phyloP scores from a whole-genome alignment of 306 rosid species.

The Trichosanthes cucumerina region DNA sequence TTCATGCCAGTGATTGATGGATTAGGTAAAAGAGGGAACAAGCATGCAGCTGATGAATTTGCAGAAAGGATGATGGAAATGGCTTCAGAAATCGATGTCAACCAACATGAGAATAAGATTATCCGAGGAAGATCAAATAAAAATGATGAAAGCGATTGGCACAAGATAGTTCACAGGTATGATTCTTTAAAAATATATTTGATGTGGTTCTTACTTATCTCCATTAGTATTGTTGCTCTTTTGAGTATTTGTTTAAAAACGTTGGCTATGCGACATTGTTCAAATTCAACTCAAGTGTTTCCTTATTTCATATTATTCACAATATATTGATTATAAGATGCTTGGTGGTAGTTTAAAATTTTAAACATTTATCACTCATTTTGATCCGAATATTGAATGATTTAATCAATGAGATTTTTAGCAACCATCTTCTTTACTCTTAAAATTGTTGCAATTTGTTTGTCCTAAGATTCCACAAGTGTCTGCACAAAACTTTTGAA shows the following conservation, averaged over 20 bases:
- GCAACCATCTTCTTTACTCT: neutral
- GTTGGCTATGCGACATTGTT: conserved; percentile 1
- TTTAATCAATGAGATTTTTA: neutral
- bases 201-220: conserved; percentile 10
- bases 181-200: neutral
- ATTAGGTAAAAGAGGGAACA: conserved; percentile 63
- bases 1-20: conserved; percentile 79
- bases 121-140: conserved; percentile 25
- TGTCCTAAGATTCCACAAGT: neutral
- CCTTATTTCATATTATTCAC: neutral
- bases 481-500: neutral
- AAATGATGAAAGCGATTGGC: conserved; percentile 49
- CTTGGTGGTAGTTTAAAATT: neutral
- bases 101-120: conserved; percentile 20
- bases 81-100: conserved; percentile 41
- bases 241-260: conserved; percentile 1
- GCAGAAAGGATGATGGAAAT: conserved; percentile 71
- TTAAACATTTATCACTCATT: neutral
- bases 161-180: conserved; percentile 70
- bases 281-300: neutral
- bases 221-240: conserved; percentile 6
- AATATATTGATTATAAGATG: neutral
- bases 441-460: neutral
- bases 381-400: neutral
- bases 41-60: conserved; percentile 60